A percentile compares a stretch with the other conserved stretches of the same genome.
These are phyloP conservation scores for Globisporangium cylindrosporum DNA, from an alignment of 352 stramenopile genomes.

Conservation along the genomic window DNA sequence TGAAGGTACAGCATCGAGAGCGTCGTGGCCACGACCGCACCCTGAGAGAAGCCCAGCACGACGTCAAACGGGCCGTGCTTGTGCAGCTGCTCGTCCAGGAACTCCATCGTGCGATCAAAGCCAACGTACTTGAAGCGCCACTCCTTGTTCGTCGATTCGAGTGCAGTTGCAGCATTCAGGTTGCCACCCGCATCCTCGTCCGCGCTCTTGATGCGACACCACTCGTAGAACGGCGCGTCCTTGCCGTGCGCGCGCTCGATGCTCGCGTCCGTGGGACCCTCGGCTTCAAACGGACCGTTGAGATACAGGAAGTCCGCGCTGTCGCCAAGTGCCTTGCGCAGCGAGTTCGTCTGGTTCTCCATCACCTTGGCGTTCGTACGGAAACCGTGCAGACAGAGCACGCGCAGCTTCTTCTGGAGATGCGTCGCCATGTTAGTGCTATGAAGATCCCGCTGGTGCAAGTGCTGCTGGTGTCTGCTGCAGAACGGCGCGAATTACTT, in stretches of 20 bases:
- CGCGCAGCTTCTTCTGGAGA: conserved; percentile 35
- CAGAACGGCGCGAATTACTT: not conserved
- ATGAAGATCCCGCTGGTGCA: not conserved
- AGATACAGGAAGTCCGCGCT: conserved; percentile 70
- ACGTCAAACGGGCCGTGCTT: conserved; percentile 71
- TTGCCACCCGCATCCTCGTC: conserved; percentile 20
- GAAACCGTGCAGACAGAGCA: conserved; percentile 74
- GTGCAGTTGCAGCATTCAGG: not conserved
- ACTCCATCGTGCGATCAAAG: conserved; percentile 44
- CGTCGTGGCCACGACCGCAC: conserved; percentile 58
- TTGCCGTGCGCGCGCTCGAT: conserved; percentile 55
- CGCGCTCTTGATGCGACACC: conserved; percentile 34
- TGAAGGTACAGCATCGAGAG: conserved; percentile 59
- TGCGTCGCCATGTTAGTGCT: conserved; percentile 9
- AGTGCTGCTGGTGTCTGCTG: not conserved
- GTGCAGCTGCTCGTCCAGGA: conserved; percentile 53
- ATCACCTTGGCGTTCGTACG: conserved; percentile 75
- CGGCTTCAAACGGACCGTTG: conserved; percentile 52
- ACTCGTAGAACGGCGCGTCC: conserved; percentile 75
- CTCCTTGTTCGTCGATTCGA: conserved; percentile 6
- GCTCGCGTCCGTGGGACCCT: conserved; percentile 49
- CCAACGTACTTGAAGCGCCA: conserved; percentile 25
- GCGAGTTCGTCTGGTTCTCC: conserved; percentile 53
- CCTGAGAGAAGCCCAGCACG: conserved; percentile 78
- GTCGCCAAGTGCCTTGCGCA: conserved; percentile 57